Evolutionary conservation across 176 grass and related monocot species (phyloP).

Genomic region (Metroxylon sagu): DNA sequence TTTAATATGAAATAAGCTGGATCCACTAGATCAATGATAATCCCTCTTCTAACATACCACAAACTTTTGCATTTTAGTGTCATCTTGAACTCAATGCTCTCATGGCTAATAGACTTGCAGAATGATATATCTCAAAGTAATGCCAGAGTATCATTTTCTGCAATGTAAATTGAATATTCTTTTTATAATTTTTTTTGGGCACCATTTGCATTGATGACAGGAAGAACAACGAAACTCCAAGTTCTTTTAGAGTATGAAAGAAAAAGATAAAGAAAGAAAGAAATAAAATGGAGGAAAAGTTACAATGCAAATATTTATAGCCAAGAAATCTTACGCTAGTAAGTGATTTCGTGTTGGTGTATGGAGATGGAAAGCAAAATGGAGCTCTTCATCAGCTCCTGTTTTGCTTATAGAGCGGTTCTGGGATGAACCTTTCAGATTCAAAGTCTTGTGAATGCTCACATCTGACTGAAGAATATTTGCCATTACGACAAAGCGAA

Average conservation of each 20-base stretch:
- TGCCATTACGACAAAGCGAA: background rate
- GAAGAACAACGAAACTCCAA: background rate
- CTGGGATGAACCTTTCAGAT: background rate
- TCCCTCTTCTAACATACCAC: too few species aligned
- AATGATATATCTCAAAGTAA: too few species aligned
- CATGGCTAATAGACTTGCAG: too few species aligned
- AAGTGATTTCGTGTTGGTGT: background rate
- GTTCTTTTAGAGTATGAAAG: background rate
- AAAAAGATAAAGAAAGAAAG: background rate
- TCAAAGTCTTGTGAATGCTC: slow-evolving; percentile 11
- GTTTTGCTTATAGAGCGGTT: background rate
- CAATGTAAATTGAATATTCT: too few species aligned
- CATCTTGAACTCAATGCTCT: too few species aligned
- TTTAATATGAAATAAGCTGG: too few species aligned
- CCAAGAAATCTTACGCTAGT: background rate
- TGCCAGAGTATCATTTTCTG: too few species aligned
- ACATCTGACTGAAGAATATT: slow-evolving; percentile 12
- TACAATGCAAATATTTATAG: background rate
- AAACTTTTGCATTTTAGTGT: too few species aligned
- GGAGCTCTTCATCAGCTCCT: background rate
- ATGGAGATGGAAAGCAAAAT: background rate
- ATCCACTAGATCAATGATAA: too few species aligned
- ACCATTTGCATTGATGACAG: too few species aligned
- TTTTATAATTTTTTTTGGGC: too few species aligned
- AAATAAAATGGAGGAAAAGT: background rate